These are phyloP conservation scores for Calonectria fujianensis DNA, from an alignment of 2,329 filamentous ascomycete genomes.

Conservation along the genomic window DNA sequence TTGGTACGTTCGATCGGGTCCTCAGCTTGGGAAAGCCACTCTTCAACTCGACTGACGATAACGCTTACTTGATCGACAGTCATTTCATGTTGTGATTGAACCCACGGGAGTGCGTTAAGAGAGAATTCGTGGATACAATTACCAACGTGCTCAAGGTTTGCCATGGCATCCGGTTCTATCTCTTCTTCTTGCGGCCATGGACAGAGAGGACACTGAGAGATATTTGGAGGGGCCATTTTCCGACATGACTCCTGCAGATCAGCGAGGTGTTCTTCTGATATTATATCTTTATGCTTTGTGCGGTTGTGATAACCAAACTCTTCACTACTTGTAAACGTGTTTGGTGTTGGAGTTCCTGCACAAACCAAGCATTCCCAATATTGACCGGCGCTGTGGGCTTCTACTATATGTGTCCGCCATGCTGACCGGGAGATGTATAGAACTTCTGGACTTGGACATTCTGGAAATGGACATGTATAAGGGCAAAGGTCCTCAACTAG, in stretches of 20 bases:
- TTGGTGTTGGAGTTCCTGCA: constrained; percentile 9
- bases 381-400: constrained; percentile 8
- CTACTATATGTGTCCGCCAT: constrained; percentile 18
- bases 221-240: constrained; percentile 24
- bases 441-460: not conserved
- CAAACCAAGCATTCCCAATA: constrained; percentile 34
- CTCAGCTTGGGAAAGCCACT: not conserved
- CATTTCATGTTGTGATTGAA: not conserved
- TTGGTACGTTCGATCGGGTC: not conserved
- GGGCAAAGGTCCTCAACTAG: constrained; percentile 30
- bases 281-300: constrained; percentile 11
- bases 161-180: constrained; percentile 24
- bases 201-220: constrained; percentile 29
- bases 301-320: constrained; percentile 26
- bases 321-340: constrained; percentile 1
- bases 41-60: not conserved
- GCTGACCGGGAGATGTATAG: constrained; percentile 25
- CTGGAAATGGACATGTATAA: constrained; percentile 30
- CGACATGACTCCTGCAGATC: constrained; percentile 16
- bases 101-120: constrained; percentile 29
- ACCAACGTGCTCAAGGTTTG: constrained; percentile 32
- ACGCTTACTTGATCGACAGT: not conserved
- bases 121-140: constrained; percentile 35
- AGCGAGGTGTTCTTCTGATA: constrained; percentile 22
- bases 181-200: constrained; percentile 29